A percentile compares a stretch with the other conserved stretches of the same genome.
Evolutionary conservation across 345 rosid genomes (phyloP).

Genomic region (Dipteronia dyeriana): DNA sequence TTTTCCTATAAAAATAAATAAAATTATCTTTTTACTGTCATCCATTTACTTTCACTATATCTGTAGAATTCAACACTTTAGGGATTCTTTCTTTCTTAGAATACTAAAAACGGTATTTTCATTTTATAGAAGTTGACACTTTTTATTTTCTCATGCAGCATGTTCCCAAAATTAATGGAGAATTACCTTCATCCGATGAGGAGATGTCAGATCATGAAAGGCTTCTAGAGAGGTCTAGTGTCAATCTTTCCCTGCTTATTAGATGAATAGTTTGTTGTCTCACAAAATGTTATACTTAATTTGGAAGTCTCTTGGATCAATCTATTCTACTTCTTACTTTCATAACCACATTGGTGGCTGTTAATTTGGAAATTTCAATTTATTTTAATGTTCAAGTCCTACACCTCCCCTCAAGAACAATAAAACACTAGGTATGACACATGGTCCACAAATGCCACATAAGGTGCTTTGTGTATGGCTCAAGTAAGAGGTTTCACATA

Average conservation of each 20-base stretch:
- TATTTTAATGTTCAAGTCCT: not conserved
- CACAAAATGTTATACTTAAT: not conserved
- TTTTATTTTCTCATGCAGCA: slow-evolving; percentile 42
- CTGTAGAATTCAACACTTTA: not conserved
- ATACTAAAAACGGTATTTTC: not conserved
- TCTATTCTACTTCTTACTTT: not conserved
- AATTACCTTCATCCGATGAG: slow-evolving; percentile 59
- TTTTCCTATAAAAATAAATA: too few relatives aligned
- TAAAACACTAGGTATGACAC: not conserved
- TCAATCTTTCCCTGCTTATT: not conserved
- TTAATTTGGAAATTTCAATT: not conserved
- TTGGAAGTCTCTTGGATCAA: not conserved
- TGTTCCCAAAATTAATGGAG: slow-evolving; percentile 66
- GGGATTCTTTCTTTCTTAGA: not conserved
- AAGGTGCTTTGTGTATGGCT: not conserved
- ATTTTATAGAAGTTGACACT: not conserved
- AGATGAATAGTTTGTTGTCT: not conserved
- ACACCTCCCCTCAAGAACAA: not conserved
- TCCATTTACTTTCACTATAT: not conserved
- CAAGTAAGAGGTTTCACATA: not conserved
- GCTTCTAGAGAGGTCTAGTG: slow-evolving; percentile 53
- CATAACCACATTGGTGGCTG: not conserved
- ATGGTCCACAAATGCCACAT: not conserved
- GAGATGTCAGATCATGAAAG: slow-evolving; percentile 69
- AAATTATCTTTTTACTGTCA: not conserved